Evolutionary conservation across 176 grass and related monocot species (phyloP), one percentile per base, ranked within the genome.

Genomic region (Musa beccarii): DNA sequence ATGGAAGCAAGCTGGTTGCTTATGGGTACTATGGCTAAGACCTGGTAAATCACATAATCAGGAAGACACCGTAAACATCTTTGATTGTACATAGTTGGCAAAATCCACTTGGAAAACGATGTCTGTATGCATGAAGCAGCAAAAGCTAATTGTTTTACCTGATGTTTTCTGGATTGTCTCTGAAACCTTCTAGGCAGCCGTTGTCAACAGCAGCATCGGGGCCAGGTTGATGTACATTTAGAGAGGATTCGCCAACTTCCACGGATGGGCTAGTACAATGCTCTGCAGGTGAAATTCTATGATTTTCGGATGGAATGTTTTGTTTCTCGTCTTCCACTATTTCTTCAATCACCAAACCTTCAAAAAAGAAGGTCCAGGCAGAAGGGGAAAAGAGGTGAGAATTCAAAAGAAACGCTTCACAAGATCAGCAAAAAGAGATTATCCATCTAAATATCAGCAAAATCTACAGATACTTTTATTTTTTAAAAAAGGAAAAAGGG

Each of bases 301-400:
- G 61, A 73, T 73, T 84, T 24, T 66, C 83, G 71, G 83, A 78
- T 74, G 81, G 53, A 54, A 81, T 73, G 34, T 61, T 70, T 76
- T 54, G 66, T 20, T 84, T 76, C 29, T 90, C 83, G 17, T 90
- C 83, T 81, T 91, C 90, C n/a, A 80, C 49, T 79, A 94, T 80
- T 81, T 99, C 95, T 89, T 99, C 91, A 87, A 99, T 94, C 69
- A 92, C 72, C 76, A 94, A 78, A 77, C 90, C 91, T 96, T 69
- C 16, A 13, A 51, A 70, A 22, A 52, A 16, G 49, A 25, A 65
- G 28, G 49, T 6, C 8, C 25, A 28, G 49, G 16, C 5, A 76
- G 23, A 75, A 79, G 11, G 53, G 49, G 23, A 79, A 11, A 19
- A 34, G 20, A 71, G 25, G 7, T 26, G 54, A 81, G 57, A 51